Evolutionary conservation across 78 protist genomes (phyloP).

Genomic region (Dictyostelium brefeldianum): DNA sequence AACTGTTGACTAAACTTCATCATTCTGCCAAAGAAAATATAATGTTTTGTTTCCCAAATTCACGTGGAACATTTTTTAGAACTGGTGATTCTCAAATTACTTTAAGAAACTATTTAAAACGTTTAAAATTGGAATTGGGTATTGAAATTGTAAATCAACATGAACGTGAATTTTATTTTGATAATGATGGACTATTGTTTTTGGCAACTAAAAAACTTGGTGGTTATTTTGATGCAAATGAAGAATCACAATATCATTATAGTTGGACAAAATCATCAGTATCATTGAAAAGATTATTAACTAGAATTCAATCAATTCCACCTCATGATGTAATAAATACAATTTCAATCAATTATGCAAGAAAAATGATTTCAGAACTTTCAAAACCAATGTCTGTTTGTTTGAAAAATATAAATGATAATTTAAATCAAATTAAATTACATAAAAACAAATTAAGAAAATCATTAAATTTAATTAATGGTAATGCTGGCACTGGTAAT

Average conservation of each 20-base stretch:
- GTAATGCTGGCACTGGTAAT: background rate
- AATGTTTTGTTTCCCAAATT: background rate
- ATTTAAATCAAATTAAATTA: background rate
- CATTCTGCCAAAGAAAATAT: background rate
- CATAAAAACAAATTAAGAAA: slow-evolving; percentile 9
- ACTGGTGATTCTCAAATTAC: background rate
- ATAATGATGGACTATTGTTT: background rate
- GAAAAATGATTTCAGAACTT: background rate
- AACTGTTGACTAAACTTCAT: background rate
- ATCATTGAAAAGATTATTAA: slow-evolving; percentile 3
- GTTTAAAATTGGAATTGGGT: background rate
- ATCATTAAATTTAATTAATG: background rate
- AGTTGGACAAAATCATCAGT: slow-evolving; percentile 8
- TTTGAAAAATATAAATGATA: slow-evolving; percentile 7
- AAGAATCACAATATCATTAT: background rate
- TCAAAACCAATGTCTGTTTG: slow-evolving; percentile 2
- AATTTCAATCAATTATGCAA: slow-evolving; percentile 7
- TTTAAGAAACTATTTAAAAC: background rate
- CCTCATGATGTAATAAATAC: slow-evolving; percentile 19
- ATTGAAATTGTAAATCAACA: background rate
- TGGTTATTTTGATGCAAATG: background rate
- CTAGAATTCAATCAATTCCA: background rate
- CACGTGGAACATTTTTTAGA: background rate
- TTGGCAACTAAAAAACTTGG: background rate
- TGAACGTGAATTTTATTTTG: slow-evolving; percentile 9